Evolutionary conservation across 768 basidiomycete species (phyloP).

Genomic region (Naematelia aurantialba): DNA sequence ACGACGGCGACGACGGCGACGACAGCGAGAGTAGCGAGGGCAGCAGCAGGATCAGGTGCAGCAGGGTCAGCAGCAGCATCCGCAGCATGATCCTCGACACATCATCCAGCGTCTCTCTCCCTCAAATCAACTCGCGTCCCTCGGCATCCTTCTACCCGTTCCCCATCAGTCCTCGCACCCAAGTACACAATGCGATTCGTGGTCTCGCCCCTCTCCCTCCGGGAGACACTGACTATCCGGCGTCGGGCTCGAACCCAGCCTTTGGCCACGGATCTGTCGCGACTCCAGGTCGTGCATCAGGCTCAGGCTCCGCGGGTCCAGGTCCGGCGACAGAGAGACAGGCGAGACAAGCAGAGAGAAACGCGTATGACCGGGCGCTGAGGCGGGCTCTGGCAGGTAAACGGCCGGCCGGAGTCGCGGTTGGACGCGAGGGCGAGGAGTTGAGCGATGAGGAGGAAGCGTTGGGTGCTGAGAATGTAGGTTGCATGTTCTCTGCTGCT

Average conservation of each 20-base stretch:
- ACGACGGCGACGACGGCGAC: too few species aligned
- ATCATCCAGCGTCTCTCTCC: constrained; percentile 12
- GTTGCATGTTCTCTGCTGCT: constrained; percentile 9
- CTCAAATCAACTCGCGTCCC: constrained; percentile 1
- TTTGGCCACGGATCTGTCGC: too few species aligned
- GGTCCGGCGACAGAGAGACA: constrained; percentile 12
- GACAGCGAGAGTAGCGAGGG: too few species aligned
- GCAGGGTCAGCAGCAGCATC: not conserved
- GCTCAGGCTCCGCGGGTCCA: constrained; percentile 1
- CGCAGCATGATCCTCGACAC: not conserved
- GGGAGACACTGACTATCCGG: too few species aligned
- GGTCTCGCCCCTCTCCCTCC: constrained; percentile 9
- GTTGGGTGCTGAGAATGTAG: constrained; percentile 40
- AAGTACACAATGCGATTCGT: constrained; percentile 18
- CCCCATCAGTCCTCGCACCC: constrained; percentile 19
- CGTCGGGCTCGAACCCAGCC: not conserved
- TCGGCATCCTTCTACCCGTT: constrained; percentile 34
- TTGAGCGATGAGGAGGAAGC: constrained; percentile 31
- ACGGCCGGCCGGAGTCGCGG: constrained; percentile 25
- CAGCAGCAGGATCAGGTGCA: too few species aligned
- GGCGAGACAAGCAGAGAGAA: not conserved
- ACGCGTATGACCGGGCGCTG: constrained; percentile 12
- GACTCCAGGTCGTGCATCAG: not conserved
- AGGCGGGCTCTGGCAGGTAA: constrained; percentile 32
- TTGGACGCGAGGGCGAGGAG: constrained; percentile 31